Conservation (phyloP, 306 rosid species). For the Trichosanthes cucumerina region DNA sequence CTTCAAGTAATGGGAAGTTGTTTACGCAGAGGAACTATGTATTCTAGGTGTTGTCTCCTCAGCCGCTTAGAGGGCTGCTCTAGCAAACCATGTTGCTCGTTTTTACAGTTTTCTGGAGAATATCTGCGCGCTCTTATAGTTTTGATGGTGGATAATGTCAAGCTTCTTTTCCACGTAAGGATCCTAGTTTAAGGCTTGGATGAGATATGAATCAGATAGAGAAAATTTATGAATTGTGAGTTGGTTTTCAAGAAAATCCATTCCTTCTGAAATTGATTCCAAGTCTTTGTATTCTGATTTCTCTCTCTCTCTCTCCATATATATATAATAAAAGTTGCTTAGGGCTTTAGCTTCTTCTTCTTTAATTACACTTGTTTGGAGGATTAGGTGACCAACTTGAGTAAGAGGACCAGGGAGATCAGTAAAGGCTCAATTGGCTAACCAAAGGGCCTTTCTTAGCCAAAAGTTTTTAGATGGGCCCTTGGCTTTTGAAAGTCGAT, state of each 20-base stretch:
- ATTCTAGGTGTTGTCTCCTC: conserved; percentile 53
- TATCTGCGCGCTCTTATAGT: conserved; percentile 32
- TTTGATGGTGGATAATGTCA: conserved; percentile 41
- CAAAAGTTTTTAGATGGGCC: background rate
- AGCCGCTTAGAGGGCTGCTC: conserved; percentile 40
- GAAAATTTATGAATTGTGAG: background rate
- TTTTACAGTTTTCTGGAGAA: conserved; percentile 39
- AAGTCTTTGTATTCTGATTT: background rate
- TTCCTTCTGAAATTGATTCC: background rate
- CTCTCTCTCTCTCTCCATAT: background rate
- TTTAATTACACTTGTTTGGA: background rate
- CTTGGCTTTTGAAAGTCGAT: background rate
- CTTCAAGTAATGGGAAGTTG: conserved; percentile 29
- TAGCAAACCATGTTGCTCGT: conserved; percentile 49
- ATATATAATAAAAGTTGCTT: background rate
- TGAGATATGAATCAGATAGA: background rate
- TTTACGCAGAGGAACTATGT: conserved; percentile 27
- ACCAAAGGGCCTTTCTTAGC: too few relatives aligned
- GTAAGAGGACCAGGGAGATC: background rate
- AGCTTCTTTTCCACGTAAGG: conserved; percentile 55
- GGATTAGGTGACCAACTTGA: background rate
- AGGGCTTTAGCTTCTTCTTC: background rate
- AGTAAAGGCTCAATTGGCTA: background rate
- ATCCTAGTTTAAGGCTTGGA: background rate
- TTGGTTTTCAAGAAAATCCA: background rate